phyloP scores from a whole-genome alignment of 2,329 filamentous ascomycete species.

The Coniochaeta prunicola region DNA sequence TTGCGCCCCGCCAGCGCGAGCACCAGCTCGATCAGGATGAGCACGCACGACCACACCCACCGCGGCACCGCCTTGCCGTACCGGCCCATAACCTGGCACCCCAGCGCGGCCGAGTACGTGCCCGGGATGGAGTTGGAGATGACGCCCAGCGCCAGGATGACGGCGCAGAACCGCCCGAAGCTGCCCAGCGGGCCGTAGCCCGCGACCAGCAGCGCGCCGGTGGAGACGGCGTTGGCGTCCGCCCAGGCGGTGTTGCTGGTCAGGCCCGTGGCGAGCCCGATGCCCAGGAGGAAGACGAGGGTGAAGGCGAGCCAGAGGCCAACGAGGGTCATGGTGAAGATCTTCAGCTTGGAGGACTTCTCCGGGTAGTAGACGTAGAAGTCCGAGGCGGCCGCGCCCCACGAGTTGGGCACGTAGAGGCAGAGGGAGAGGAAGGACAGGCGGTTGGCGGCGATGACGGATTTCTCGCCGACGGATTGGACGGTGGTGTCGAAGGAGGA shows the following conservation, averaged over 20 bases:
- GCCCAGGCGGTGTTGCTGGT: constrained; percentile 42
- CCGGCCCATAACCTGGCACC: constrained; percentile 58
- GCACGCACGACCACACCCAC: constrained; percentile 56
- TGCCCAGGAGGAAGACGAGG: constrained; percentile 53
- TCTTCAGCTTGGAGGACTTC: constrained; percentile 16
- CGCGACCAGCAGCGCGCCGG: constrained; percentile 58
- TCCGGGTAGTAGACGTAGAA: constrained; percentile 51
- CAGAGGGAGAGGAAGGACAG: constrained; percentile 66
- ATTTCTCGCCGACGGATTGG: constrained; percentile 39
- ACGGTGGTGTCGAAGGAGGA: constrained; percentile 49
- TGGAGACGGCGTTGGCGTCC: constrained; percentile 47
- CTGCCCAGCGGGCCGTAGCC: constrained; percentile 48
- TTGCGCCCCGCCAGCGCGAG: constrained; percentile 57
- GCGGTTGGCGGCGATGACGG: constrained; percentile 41
- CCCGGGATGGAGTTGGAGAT: constrained; percentile 60
- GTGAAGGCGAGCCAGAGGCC: constrained; percentile 52
- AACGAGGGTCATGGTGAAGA: constrained; percentile 49
- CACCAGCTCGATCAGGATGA: constrained; percentile 55
- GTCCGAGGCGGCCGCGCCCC: constrained; percentile 55
- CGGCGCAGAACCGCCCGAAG: constrained; percentile 62
- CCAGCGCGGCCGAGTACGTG: constrained; percentile 58
- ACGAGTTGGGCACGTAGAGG: constrained; percentile 57
- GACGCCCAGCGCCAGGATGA: constrained; percentile 55
- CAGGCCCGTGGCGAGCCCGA: constrained; percentile 55
- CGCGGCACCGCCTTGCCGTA: constrained; percentile 52